Evolutionary conservation across 371 early-diverging fungal genomes (phyloP), one percentile per base, ranked within the genome.

Genomic region (Nematocida sp.): DNA sequence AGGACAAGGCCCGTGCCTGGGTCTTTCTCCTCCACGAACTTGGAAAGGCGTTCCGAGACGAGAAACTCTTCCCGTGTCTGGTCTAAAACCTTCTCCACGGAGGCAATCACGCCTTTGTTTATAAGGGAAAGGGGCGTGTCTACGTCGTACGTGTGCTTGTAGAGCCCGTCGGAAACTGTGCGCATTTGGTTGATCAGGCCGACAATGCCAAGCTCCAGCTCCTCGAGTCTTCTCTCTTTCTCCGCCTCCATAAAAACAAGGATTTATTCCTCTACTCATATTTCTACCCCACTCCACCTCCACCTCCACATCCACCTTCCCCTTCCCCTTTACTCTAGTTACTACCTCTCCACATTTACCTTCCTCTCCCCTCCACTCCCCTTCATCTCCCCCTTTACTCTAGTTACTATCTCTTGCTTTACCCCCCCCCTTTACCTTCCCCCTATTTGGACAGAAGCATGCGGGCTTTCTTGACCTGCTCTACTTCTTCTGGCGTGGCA

Each of bases 131-230:
- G 25, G n/a, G 76, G 46, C 29, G 74, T 57, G 15, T 70, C 74
- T 60, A 70, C 27, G 31, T 70, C 74, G 50, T 70, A 70, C 17
- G 51, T 70, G 74, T 70, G 74, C 53, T 56, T 60, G 62, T 70
- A 70, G 11, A 70, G 48, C 15, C 74, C 74, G 45, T 70, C 58
- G 17, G 74, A 46, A 5, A 70, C 51, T 5, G 41, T 43, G 21
- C 43, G 25, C 74, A 70, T 57, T 8, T 60, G 38, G 32, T 70
- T 70, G 34, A 70, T 70, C 15, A 70, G 60, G 29, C 36, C 67
- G 2, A 70, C 37, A 40, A 70, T 3, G 21, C 25, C n/a, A 5
- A 21, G 23, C 7, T 5, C 40, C 32, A 57, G 17, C 32, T 57
- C 48, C 11, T 57, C 56, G 13, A 15, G 19, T 34, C 63, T 66